Conservation (phyloP, 2,329 filamentous ascomycete species). For the Reticulascus tulasneorum region DNA sequence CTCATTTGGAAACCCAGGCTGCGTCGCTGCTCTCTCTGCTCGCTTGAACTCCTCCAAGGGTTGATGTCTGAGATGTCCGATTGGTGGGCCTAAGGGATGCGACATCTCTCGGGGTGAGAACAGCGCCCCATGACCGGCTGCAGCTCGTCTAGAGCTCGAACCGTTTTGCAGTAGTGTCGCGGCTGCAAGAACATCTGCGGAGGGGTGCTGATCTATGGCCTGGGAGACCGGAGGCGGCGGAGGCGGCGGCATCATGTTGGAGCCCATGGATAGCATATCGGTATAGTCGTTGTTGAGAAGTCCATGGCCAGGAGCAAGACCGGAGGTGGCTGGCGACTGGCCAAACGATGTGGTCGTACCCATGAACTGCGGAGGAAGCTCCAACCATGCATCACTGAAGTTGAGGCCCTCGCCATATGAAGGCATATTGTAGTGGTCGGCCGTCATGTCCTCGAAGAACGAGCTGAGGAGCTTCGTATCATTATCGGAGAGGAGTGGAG, state of each 20-base stretch:
- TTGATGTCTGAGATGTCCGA: constrained; percentile 39
- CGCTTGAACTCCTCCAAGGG: constrained; percentile 38
- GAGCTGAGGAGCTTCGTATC: constrained; percentile 54
- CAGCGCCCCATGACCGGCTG: constrained; percentile 13
- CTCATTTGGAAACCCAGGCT: constrained; percentile 20
- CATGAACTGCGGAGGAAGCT: constrained; percentile 62
- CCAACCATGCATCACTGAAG: constrained; percentile 50
- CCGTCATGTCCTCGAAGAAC: constrained; percentile 53
- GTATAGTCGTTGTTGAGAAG: constrained; percentile 20
- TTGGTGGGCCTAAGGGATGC: constrained; percentile 25
- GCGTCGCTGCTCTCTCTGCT: constrained; percentile 28
- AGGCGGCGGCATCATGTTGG: constrained; percentile 31
- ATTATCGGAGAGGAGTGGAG: constrained; percentile 59
- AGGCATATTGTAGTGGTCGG: constrained; percentile 44
- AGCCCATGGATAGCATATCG: constrained; percentile 23
- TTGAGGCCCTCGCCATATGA: constrained; percentile 49
- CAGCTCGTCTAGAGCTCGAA: constrained; percentile 21
- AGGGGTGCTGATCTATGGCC: constrained; percentile 24
- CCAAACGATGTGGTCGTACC: constrained; percentile 62
- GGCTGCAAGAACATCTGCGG: constrained; percentile 56
- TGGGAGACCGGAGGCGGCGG: constrained; percentile 24
- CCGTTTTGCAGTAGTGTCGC: constrained; percentile 48
- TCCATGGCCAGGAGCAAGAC: constrained; percentile 21
- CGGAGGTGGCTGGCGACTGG: constrained; percentile 36
- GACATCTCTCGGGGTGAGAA: constrained; percentile 9